Percentiles rank a stretch among this genome's conserved stretches.
phyloP scores from a whole-genome alignment of 805 yeast species.

The Clavispora fructus region DNA sequence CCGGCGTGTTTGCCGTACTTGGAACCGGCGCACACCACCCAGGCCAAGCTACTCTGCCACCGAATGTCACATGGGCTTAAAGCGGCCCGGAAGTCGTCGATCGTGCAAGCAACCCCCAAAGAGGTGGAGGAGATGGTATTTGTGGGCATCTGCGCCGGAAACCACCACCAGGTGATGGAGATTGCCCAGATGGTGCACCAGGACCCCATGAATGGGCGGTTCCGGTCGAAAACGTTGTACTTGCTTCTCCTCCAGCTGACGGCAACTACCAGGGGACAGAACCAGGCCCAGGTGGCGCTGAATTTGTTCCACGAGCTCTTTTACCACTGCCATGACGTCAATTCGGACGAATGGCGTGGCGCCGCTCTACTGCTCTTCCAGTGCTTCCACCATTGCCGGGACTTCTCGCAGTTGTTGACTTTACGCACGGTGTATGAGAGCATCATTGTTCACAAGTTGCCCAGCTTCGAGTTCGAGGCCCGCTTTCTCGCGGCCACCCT shows the following conservation, averaged over 20 bases:
- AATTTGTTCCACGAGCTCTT: constrained; percentile 7
- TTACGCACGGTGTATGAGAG: constrained; percentile 21
- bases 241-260: constrained; percentile 11
- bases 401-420: constrained; percentile 16
- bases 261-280: constrained; percentile 2
- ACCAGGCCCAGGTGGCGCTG: constrained; percentile 4
- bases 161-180: constrained; percentile 4
- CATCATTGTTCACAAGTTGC: constrained; percentile 6
- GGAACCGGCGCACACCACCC: neutral
- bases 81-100: neutral
- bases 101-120: neutral
- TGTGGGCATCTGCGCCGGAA: constrained; percentile 6
- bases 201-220: constrained; percentile 4
- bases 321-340: neutral
- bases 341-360: constrained; percentile 1
- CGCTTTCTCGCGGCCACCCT: constrained; percentile 20
- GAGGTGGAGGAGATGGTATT: constrained; percentile 1
- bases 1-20: neutral
- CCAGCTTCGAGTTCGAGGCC: constrained; percentile 6
- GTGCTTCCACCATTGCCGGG: constrained; percentile 11
- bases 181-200: constrained; percentile 6
- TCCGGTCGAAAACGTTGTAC: constrained; percentile 4
- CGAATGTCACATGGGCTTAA: neutral
- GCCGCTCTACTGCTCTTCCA: constrained; percentile 6
- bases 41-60: neutral